Percentiles rank a stretch among this genome's conserved stretches.
These are phyloP conservation scores for Fusarium algeriense DNA, from an alignment of 2,329 filamentous ascomycete species.

Conservation along the genomic window DNA sequence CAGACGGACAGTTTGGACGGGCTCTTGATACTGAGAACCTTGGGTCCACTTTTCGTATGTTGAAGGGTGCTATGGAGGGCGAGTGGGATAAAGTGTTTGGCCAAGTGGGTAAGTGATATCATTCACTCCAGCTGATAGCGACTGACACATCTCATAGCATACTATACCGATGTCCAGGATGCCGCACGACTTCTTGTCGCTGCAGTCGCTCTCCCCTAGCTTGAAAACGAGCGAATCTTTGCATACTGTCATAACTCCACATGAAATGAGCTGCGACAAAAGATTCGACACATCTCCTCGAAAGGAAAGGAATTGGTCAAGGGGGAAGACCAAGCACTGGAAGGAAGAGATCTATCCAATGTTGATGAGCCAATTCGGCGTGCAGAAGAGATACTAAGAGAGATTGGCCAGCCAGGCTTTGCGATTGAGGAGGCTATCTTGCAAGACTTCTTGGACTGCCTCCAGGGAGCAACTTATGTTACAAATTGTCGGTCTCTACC, in stretches of 20 bases:
- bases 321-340: neutral
- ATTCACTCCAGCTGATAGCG: accelerated
- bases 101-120: neutral
- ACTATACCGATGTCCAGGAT: neutral
- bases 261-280: neutral
- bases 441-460: neutral
- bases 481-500: no score
- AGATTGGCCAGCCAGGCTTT: neutral
- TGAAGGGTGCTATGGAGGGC: neutral
- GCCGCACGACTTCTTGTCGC: neutral
- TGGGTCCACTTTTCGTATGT: neutral
- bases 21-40: neutral
- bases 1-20: neutral
- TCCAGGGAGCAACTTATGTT: no score
- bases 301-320: neutral
- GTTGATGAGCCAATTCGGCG: neutral
- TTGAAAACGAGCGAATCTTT: neutral
- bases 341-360: neutral
- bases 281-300: neutral
- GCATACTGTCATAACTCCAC: neutral
- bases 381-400: neutral
- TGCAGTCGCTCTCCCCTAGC: neutral
- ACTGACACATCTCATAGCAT: neutral
- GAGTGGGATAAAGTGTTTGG: neutral
- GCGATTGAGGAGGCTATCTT: neutral